Conservation (phyloP, 768 basidiomycete species). For the Pleurotus cornucopiae region DNA sequence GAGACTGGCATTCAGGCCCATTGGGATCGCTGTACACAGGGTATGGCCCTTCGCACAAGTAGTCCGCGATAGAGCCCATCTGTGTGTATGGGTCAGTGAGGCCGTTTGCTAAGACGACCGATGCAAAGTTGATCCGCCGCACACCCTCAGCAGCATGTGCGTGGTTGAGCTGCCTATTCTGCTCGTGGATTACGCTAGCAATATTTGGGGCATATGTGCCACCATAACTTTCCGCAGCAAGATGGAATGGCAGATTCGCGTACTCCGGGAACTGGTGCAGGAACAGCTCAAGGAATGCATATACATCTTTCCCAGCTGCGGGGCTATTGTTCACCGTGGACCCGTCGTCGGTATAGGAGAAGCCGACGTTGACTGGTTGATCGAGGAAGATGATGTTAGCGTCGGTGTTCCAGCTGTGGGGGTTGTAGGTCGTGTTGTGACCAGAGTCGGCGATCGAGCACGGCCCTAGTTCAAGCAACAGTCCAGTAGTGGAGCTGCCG, state of each 20-base stretch:
- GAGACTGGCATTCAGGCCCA: slow-evolving; percentile 59
- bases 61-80: slow-evolving; percentile 77
- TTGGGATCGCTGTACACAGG: slow-evolving; percentile 71
- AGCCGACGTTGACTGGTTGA: slow-evolving; percentile 88
- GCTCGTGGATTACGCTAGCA: slow-evolving; percentile 74
- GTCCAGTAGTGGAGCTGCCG: slow-evolving; percentile 71
- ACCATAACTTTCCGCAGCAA: slow-evolving; percentile 77
- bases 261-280: slow-evolving; percentile 74
- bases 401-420: slow-evolving; percentile 79
- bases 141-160: slow-evolving; percentile 39
- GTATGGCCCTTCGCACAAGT: slow-evolving; percentile 78
- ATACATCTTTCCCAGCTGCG: slow-evolving; percentile 86
- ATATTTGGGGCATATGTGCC: slow-evolving; percentile 85
- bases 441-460: slow-evolving; percentile 73
- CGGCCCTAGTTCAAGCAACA: slow-evolving; percentile 91
- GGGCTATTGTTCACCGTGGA: slow-evolving; percentile 76
- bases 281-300: slow-evolving; percentile 81
- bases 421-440: slow-evolving; percentile 66
- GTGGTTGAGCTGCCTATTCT: slow-evolving; percentile 54
- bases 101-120: slow-evolving; percentile 85
- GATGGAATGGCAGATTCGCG: slow-evolving; percentile 63
- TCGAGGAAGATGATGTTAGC: slow-evolving; percentile 78
- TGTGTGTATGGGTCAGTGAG: slow-evolving; percentile 82
- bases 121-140: slow-evolving; percentile 74
- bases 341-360: slow-evolving; percentile 76